phyloP scores from a whole-genome alignment of 495 filamentous ascomycete genomes.

The Amphirosellinia nigrospora region DNA sequence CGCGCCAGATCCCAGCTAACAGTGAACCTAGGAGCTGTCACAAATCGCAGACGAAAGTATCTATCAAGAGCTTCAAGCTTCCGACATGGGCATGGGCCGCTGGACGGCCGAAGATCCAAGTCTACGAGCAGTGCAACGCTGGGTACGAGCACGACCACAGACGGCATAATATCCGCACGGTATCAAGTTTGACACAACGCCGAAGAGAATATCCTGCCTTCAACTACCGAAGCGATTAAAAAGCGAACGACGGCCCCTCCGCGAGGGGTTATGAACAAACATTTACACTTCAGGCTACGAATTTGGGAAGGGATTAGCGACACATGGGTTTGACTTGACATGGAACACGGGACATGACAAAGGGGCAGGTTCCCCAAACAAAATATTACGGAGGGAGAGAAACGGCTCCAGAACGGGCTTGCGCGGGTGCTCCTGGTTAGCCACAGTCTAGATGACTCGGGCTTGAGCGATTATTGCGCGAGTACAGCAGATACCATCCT shows the following conservation, averaged over 20 bases:
- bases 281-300: constrained; percentile 5
- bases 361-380: constrained; percentile 2
- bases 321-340: neutral
- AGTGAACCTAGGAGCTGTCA: constrained; percentile 64
- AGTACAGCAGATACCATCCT: constrained; percentile 10
- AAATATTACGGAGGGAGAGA: constrained; percentile 1
- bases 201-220: constrained; percentile 12
- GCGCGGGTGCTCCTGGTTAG: constrained; percentile 21
- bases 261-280: constrained; percentile 8
- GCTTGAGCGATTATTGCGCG: constrained; percentile 1
- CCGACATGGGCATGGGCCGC: constrained; percentile 70
- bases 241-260: constrained; percentile 3
- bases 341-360: constrained; percentile 2
- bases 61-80: constrained; percentile 66
- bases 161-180: constrained; percentile 29
- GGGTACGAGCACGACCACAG: constrained; percentile 53
- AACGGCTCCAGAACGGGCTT: neutral
- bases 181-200: constrained; percentile 4
- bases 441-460: constrained; percentile 20
- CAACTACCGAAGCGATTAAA: constrained; percentile 4
- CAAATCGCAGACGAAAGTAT: constrained; percentile 71
- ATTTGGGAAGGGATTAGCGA: constrained; percentile 11
- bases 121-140: constrained; percentile 56
- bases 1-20: constrained; percentile 24
- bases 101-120: constrained; percentile 78